These are phyloP conservation scores for Solanum neorickii DNA, from an alignment of 257 asterid genomes.

Conservation along the genomic window DNA sequence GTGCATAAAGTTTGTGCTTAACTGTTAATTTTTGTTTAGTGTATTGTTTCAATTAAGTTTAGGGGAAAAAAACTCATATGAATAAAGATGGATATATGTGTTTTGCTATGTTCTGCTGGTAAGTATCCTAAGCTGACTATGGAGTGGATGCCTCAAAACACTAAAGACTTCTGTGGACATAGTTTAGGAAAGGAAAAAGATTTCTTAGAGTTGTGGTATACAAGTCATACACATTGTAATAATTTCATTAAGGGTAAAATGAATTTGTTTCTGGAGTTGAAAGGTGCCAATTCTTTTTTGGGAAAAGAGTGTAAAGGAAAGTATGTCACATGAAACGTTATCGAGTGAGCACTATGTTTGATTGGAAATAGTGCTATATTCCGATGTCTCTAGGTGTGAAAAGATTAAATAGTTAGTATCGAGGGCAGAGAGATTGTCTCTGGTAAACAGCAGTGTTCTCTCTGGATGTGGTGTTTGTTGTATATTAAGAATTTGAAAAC, in stretches of 20 bases:
- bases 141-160: background rate
- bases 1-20: background rate
- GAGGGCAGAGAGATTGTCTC: background rate
- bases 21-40: background rate
- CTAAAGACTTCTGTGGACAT: background rate
- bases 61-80: background rate
- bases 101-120: background rate
- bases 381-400: background rate
- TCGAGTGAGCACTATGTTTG: background rate
- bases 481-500: background rate
- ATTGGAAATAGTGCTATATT: background rate
- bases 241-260: background rate
- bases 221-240: background rate
- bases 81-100: background rate
- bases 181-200: background rate
- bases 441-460: background rate
- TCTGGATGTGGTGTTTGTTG: background rate
- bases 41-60: background rate
- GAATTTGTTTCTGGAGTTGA: background rate
- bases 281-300: background rate
- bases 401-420: background rate
- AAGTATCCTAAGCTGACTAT: background rate
- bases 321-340: background rate
- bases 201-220: background rate
- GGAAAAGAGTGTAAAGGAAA: background rate